phyloP scores from a whole-genome alignment of 495 filamentous ascomycete species.

The Cudoniella acicularis region DNA sequence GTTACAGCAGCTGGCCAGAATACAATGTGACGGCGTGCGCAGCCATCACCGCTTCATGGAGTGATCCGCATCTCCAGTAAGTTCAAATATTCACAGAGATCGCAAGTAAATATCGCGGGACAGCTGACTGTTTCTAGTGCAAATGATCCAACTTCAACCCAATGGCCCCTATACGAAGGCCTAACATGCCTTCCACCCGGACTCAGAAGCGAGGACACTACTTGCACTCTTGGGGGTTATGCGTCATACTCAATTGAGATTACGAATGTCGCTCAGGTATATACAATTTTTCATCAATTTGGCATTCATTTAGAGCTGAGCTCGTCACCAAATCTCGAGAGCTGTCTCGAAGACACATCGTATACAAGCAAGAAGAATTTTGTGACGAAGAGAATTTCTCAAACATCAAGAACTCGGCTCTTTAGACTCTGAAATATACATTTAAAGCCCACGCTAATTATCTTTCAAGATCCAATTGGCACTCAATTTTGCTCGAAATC shows the following conservation, averaged over 20 bases:
- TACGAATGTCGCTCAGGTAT: slow-evolving; percentile 38
- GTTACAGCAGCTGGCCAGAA: slow-evolving; percentile 46
- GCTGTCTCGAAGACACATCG: too few species aligned
- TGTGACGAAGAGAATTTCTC: too few species aligned
- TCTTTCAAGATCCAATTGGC: slow-evolving; percentile 48
- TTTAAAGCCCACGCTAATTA: too few species aligned
- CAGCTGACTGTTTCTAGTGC: slow-evolving; percentile 27
- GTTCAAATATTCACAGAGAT: slow-evolving; percentile 34
- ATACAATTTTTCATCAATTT: too few species aligned
- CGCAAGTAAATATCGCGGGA: slow-evolving; percentile 19
- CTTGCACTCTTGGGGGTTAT: slow-evolving; percentile 58
- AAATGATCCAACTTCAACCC: slow-evolving; percentile 43
- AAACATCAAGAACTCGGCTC: too few species aligned
- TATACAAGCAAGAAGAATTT: too few species aligned
- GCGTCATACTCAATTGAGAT: slow-evolving; percentile 14
- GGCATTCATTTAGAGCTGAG: too few species aligned
- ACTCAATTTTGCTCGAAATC: slow-evolving; percentile 37
- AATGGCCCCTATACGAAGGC: slow-evolving; percentile 46
- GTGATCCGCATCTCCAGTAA: slow-evolving; percentile 32
- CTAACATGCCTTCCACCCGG: slow-evolving; percentile 42
- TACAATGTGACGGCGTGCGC: slow-evolving; percentile 43
- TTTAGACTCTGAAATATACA: too few species aligned
- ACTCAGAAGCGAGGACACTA: slow-evolving; percentile 40
- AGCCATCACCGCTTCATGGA: slow-evolving; percentile 33
- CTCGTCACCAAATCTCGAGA: too few species aligned